Evolutionary conservation across 225 moss, liverwort and hornwort species (phyloP).

Genomic region (Anthoceros angustus): DNA sequence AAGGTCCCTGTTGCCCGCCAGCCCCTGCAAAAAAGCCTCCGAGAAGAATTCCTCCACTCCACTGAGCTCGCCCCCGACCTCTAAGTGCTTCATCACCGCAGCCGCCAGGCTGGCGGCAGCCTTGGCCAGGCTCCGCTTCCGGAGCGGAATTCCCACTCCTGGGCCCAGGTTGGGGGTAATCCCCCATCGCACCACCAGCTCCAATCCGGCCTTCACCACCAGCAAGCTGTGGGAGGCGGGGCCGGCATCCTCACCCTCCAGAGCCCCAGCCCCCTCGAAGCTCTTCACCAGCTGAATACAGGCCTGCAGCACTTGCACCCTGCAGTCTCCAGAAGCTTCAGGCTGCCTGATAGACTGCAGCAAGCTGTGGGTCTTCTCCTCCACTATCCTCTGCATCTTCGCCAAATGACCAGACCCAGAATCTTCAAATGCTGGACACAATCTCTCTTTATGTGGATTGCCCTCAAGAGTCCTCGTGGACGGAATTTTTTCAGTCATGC

Average conservation of each 20-base stretch:
- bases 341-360: background rate
- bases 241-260: background rate
- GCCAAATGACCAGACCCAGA: background rate
- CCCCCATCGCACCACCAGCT: conserved; percentile 64
- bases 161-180: conserved; percentile 57
- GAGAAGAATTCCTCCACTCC: background rate
- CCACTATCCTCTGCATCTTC: background rate
- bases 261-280: background rate
- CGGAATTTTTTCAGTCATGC: no score
- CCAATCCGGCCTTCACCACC: conserved; percentile 64
- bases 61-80: conserved; percentile 6
- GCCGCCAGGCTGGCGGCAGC: conserved; percentile 54
- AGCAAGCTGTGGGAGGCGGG: conserved; percentile 22
- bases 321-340: background rate
- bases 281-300: background rate
- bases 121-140: conserved; percentile 49
- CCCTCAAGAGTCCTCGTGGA: no score
- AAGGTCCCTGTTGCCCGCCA: background rate
- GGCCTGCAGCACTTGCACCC: background rate
- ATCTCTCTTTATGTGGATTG: no score
- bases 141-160: conserved; percentile 61
- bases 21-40: background rate
- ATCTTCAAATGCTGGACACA: no score
- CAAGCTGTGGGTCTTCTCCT: background rate
- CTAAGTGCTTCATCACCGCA: conserved; percentile 39